phyloP scores from a whole-genome alignment of 2,329 filamentous ascomycete genomes.

The Scytalidium lignicola region DNA sequence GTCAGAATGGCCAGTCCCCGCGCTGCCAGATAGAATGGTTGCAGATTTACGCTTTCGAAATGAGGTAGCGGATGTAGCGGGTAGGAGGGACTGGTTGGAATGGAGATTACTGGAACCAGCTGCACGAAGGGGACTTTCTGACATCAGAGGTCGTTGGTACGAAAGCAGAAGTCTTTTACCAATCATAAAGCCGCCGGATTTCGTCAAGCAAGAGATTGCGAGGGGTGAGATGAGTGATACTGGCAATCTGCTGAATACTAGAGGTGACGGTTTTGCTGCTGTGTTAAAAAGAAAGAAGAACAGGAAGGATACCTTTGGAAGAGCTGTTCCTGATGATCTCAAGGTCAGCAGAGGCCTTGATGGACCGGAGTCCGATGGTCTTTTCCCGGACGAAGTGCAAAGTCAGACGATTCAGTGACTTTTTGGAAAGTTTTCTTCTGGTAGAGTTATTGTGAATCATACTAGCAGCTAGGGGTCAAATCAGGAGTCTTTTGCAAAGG shows the following conservation, averaged over 20 bases:
- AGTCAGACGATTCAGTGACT: too few relatives aligned
- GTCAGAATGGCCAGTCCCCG: conserved; percentile 32
- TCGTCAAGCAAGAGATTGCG: conserved; percentile 28
- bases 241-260: conserved; percentile 40
- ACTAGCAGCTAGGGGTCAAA: too few relatives aligned
- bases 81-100: conserved; percentile 22
- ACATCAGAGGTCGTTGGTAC: conserved; percentile 57
- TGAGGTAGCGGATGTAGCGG: conserved; percentile 37
- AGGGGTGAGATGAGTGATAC: conserved; percentile 34
- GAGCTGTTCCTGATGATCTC: conserved; percentile 27
- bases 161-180: conserved; percentile 46
- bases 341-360: conserved; percentile 29
- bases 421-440: too few relatives aligned
- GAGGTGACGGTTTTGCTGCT: conserved; percentile 32
- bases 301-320: conserved; percentile 27
- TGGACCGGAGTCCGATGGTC: conserved; percentile 20
- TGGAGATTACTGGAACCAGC: conserved; percentile 25
- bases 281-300: conserved; percentile 25
- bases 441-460: too few relatives aligned
- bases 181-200: conserved; percentile 24
- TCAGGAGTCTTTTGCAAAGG: too few relatives aligned
- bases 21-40: conserved; percentile 41
- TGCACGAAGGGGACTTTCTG: conserved; percentile 31
- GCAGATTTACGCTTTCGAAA: conserved; percentile 35
- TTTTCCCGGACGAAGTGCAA: conserved; percentile 14